Percentiles rank a stretch among this genome's conserved stretches.
These are phyloP conservation scores for Aethionema arabicum DNA, from an alignment of 345 rosid species.

Conservation along the genomic window DNA sequence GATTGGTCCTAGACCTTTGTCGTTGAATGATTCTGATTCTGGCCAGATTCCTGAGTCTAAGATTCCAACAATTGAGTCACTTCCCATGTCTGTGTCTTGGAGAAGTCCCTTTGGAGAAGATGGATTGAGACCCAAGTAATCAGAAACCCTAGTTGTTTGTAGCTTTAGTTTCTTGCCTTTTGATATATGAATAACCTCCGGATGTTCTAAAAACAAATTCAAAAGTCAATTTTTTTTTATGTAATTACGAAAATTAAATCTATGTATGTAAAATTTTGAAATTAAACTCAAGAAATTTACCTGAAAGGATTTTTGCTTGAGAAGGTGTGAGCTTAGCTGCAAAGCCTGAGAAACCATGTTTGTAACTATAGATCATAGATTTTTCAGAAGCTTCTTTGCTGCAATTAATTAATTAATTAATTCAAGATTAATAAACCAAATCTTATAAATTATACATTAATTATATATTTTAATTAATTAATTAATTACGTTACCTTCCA, in stretches of 20 bases:
- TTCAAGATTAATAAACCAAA: conserved; percentile 9
- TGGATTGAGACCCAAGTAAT: conserved; percentile 57
- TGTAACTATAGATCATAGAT: conserved; percentile 66
- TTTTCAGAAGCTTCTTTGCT: conserved; percentile 53
- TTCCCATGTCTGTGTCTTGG: conserved; percentile 58
- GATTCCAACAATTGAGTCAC: conserved; percentile 61
- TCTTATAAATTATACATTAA: background rate
- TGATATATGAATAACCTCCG: conserved; percentile 55
- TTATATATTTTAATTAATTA: too few species aligned
- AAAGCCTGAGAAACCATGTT: conserved; percentile 76
- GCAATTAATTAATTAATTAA: conserved; percentile 31
- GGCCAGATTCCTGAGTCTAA: conserved; percentile 63
- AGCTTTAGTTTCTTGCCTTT: conserved; percentile 54
- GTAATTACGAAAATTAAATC: background rate
- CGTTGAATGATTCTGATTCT: conserved; percentile 43
- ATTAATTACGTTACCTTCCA: conserved; percentile 51
- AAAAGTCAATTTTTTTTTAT: background rate
- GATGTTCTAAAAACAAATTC: conserved; percentile 40
- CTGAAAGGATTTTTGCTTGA: conserved; percentile 54
- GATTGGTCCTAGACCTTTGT: conserved; percentile 45
- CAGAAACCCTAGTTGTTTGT: conserved; percentile 66
- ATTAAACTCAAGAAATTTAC: conserved; percentile 31
- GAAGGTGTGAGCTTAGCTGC: conserved; percentile 64
- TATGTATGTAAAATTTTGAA: too few species aligned
- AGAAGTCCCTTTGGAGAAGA: conserved; percentile 43